Evolutionary conservation across 164 flowering plant species (phyloP).

Genomic region (Vitis cinerea): DNA sequence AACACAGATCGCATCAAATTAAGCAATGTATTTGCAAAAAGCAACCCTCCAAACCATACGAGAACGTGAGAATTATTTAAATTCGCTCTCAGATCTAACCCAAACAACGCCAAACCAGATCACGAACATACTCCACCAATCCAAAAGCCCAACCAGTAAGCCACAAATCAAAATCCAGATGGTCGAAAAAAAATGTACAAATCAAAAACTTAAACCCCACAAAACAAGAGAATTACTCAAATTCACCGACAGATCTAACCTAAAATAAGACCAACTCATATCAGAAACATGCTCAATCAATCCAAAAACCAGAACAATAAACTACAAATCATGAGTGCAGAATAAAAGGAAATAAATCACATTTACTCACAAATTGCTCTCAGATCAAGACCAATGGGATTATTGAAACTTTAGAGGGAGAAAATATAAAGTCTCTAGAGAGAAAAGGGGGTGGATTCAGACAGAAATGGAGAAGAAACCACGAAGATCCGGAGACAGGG

Average conservation of each 20-base stretch:
- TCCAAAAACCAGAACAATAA: background rate
- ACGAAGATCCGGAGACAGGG: background rate
- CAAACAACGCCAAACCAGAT: conserved; percentile 11
- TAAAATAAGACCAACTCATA: no score
- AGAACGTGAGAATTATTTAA: background rate
- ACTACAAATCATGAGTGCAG: background rate
- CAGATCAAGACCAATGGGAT: conserved; percentile 8
- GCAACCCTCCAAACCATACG: background rate
- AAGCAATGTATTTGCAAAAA: background rate
- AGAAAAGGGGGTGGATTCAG: background rate
- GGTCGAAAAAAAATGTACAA: background rate
- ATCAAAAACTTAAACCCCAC: background rate
- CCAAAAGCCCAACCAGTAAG: background rate
- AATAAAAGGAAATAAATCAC: background rate
- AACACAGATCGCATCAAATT: background rate
- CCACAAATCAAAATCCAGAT: no score
- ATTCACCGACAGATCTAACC: no score
- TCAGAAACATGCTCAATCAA: background rate
- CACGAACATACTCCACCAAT: background rate
- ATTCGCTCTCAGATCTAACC: conserved; percentile 18
- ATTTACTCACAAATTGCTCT: conserved; percentile 6
- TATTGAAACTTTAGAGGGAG: background rate
- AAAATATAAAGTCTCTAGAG: background rate
- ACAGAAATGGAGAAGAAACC: background rate
- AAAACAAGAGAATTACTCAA: no score